phyloP scores from a whole-genome alignment of 2,329 filamentous ascomycete genomes.

The Cladorrhinum sp. region DNA sequence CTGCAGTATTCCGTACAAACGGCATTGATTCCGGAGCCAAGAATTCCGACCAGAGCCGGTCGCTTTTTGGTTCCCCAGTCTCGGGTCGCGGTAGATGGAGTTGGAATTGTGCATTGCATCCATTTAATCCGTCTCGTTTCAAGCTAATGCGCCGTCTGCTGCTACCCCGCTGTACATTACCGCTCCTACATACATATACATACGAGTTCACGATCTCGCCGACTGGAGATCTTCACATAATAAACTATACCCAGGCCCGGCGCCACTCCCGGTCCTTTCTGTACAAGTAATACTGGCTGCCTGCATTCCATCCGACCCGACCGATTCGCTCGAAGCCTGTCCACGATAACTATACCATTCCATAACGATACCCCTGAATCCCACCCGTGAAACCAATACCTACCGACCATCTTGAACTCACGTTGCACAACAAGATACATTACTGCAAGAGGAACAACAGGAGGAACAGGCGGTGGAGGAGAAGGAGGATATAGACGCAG shows the following conservation, averaged over 20 bases:
- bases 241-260: neutral
- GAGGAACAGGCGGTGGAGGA: neutral
- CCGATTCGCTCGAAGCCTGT: neutral
- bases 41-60: conserved; percentile 1
- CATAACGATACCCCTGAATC: neutral
- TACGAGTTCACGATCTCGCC: neutral
- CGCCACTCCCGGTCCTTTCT: neutral
- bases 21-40: conserved; percentile 1
- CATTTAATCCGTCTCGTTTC: neutral
- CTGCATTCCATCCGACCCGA: neutral
- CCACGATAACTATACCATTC: neutral
- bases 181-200: neutral
- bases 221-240: neutral
- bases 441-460: neutral
- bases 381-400: neutral
- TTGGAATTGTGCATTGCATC: neutral
- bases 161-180: neutral
- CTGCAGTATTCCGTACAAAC: neutral
- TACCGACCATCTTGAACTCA: neutral
- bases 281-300: neutral
- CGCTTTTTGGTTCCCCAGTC: neutral
- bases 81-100: conserved; percentile 2
- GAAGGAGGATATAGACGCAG: neutral
- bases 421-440: neutral
- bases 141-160: neutral